Percentiles rank a stretch among this genome's conserved stretches.
Conservation (phyloP, 1,139 yeast species). For the Yamadazyma membranifaciens region DNA sequence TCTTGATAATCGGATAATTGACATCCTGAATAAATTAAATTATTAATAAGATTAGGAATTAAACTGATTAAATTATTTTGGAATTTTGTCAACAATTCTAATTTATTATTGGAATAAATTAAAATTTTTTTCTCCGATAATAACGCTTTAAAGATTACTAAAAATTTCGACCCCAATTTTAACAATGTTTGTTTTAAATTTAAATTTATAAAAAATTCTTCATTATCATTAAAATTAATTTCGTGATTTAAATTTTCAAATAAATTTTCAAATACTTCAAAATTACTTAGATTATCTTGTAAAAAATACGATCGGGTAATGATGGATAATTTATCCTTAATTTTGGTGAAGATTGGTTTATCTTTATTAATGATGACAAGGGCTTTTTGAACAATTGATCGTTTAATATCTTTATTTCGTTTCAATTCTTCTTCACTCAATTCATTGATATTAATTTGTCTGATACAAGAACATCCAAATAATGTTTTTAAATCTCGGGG, state of each 20-base stretch:
- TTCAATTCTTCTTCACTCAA: conserved; percentile 46
- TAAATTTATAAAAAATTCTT: conserved; percentile 67
- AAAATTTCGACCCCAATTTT: conserved; percentile 57
- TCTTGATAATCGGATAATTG: conserved; percentile 64
- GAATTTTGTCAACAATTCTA: conserved; percentile 75
- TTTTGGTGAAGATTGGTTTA: conserved; percentile 84
- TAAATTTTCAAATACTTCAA: conserved; percentile 62
- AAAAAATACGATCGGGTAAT: conserved; percentile 84
- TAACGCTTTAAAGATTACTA: conserved; percentile 73
- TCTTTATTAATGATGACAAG: conserved; percentile 77
- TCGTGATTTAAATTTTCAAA: conserved; percentile 64
- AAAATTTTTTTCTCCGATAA: conserved; percentile 69
- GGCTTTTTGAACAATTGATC: conserved; percentile 90
- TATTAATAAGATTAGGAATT: conserved; percentile 73
- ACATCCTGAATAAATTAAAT: conserved; percentile 76
- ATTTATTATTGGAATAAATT: conserved; percentile 71
- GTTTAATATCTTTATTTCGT: conserved; percentile 62
- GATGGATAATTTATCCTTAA: conserved; percentile 85
- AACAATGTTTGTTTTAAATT: conserved; percentile 65
- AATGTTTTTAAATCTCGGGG: conserved; percentile 63
- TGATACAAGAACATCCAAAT: conserved; percentile 91
- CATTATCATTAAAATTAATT: conserved; percentile 30
- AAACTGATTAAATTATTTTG: conserved; percentile 73
- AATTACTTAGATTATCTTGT: conserved; percentile 75
- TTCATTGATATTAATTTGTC: conserved; percentile 71